phyloP scores from a whole-genome alignment of 2,329 filamentous ascomycete species.

The Immersiporthe knoxdaviesiana region DNA sequence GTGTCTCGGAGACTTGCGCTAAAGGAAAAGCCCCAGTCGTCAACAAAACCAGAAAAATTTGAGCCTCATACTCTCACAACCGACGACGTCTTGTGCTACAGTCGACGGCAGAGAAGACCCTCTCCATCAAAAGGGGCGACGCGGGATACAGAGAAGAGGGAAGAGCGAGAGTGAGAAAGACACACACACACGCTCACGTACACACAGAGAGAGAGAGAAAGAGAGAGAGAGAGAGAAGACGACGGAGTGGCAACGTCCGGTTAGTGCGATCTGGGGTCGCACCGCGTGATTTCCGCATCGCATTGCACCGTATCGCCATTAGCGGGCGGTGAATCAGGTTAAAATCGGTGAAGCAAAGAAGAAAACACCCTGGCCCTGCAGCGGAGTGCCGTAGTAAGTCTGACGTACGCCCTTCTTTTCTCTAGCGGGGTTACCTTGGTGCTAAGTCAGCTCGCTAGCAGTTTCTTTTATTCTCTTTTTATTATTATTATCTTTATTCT shows the following conservation, averaged over 20 bases:
- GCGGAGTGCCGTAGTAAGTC: background rate
- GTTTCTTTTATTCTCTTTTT: background rate
- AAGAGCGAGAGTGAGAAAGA: background rate
- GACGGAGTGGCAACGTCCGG: background rate
- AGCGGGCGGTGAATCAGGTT: constrained; percentile 1
- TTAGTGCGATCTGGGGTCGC: background rate
- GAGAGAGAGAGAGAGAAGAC: background rate
- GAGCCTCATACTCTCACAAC: constrained; percentile 1
- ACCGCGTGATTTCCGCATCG: background rate
- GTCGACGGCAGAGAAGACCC: background rate
- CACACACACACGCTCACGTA: too few species aligned
- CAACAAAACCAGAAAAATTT: background rate
- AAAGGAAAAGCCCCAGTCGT: background rate
- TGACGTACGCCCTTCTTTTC: background rate
- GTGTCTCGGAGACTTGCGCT: constrained; percentile 13
- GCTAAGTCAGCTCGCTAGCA: background rate
- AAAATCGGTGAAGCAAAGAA: background rate
- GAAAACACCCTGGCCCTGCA: background rate
- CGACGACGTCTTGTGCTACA: background rate
- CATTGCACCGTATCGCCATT: background rate
- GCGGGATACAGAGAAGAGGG: background rate
- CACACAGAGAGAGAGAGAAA: background rate
- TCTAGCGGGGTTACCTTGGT: background rate
- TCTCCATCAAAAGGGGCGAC: too few species aligned
- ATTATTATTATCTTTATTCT: background rate